Conservation (phyloP, 2,329 filamentous ascomycete genomes). For the Sclerotiophoma versabilis region DNA sequence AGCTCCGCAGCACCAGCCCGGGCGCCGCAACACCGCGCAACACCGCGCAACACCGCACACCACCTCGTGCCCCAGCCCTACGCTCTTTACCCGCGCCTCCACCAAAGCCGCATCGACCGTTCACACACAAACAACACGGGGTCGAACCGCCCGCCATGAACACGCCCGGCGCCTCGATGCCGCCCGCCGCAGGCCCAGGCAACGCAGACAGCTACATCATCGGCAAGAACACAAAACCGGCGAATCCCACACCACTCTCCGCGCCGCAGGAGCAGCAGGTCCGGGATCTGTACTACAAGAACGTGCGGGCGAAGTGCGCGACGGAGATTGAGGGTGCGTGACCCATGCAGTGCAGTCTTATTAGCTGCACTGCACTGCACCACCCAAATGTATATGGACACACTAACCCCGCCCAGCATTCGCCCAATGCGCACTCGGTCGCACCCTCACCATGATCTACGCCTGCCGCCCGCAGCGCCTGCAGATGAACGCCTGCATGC, state of each 20-base stretch:
- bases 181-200: conserved; percentile 2
- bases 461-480: conserved; percentile 80
- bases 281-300: conserved; percentile 78
- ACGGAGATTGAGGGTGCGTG: conserved; percentile 62
- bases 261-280: conserved; percentile 72
- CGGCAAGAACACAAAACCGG: conserved; percentile 30
- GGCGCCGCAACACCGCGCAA: not conserved
- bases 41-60: not conserved
- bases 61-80: not conserved
- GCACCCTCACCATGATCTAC: conserved; percentile 88
- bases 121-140: not conserved
- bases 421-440: conserved; percentile 84
- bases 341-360: no score
- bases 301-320: conserved; percentile 80
- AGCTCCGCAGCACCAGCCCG: conserved; percentile 33
- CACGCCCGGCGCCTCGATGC: conserved; percentile 14
- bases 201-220: conserved; percentile 28
- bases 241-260: conserved; percentile 72
- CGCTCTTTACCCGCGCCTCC: not conserved
- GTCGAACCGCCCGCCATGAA: not conserved
- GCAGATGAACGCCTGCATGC: conserved; percentile 94
- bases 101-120: not conserved
- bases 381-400: not conserved
- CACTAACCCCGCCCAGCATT: conserved; percentile 68
- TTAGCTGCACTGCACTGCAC: no score